phyloP scores from a whole-genome alignment of 768 basidiomycete species.

The Xerocomellus amylosporus region DNA sequence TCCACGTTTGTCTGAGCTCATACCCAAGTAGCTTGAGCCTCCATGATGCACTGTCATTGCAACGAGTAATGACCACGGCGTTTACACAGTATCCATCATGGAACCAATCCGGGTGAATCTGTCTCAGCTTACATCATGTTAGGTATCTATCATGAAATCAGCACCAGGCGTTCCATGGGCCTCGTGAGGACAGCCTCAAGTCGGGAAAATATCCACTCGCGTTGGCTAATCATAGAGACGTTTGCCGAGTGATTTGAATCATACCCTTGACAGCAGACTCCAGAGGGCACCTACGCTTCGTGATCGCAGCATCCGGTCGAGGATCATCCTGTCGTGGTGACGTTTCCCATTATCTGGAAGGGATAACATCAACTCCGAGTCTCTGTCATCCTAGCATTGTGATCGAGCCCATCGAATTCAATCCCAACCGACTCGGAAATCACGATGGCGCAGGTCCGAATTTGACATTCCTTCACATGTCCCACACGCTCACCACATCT shows the following conservation, averaged over 20 bases:
- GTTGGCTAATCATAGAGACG: too few species aligned
- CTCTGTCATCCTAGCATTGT: neutral
- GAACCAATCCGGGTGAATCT: too few species aligned
- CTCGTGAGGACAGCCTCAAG: too few species aligned
- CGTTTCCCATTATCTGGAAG: neutral
- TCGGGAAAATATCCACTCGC: too few species aligned
- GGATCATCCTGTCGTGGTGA: neutral
- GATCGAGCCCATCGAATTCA: neutral
- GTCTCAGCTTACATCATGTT: too few species aligned
- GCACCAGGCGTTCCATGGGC: too few species aligned
- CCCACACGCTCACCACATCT: neutral
- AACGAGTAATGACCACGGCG: too few species aligned
- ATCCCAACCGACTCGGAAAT: neutral
- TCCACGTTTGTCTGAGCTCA: neutral
- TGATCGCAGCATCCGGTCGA: neutral
- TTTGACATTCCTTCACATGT: neutral
- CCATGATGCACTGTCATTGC: neutral
- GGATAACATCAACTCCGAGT: neutral
- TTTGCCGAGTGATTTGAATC: too few species aligned
- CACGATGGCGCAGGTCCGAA: conserved; percentile 9
- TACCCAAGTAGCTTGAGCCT: neutral
- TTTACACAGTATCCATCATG: too few species aligned
- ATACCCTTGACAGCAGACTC: conserved; percentile 1
- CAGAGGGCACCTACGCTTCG: neutral
- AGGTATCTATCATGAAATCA: too few species aligned